Percentiles rank a stretch among this genome's conserved stretches.
Conservation (phyloP, 177 flowering plant species). For the Vitis hybrid region DNA sequence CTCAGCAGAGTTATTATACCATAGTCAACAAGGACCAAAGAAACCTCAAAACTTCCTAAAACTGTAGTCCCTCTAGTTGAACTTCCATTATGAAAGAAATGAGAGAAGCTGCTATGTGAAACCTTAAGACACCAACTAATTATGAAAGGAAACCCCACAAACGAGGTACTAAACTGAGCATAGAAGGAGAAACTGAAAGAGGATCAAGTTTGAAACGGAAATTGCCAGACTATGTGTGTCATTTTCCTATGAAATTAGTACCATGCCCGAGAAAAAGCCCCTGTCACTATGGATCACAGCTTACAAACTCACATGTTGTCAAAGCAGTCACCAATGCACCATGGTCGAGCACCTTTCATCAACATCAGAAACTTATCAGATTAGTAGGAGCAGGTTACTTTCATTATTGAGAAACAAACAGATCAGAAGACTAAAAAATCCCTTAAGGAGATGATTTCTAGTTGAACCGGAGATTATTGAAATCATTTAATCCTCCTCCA, state of each 20-base stretch:
- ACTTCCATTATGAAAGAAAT: no score
- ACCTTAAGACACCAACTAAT: no score
- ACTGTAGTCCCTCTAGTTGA: no score
- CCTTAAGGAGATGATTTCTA: conserved; percentile 71
- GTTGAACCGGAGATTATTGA: conserved; percentile 77
- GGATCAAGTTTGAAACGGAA: not conserved
- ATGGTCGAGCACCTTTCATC: not conserved
- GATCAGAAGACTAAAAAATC: conserved; percentile 14
- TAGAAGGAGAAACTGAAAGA: not conserved
- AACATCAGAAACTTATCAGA: not conserved
- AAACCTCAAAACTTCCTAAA: no score
- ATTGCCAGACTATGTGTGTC: not conserved
- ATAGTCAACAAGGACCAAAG: no score
- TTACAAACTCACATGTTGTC: not conserved
- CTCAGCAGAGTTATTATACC: no score
- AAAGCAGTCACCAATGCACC: not conserved
- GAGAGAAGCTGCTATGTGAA: no score
- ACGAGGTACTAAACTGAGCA: no score
- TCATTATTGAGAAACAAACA: not conserved
- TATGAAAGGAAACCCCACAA: no score
- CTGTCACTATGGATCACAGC: not conserved
- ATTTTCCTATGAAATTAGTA: not conserved
- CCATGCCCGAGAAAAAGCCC: not conserved
- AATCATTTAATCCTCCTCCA: conserved; percentile 69
- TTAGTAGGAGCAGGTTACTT: not conserved